Conservation (phyloP, 2,329 filamentous ascomycete genomes). For the Pseudopyricularia cyperi region DNA sequence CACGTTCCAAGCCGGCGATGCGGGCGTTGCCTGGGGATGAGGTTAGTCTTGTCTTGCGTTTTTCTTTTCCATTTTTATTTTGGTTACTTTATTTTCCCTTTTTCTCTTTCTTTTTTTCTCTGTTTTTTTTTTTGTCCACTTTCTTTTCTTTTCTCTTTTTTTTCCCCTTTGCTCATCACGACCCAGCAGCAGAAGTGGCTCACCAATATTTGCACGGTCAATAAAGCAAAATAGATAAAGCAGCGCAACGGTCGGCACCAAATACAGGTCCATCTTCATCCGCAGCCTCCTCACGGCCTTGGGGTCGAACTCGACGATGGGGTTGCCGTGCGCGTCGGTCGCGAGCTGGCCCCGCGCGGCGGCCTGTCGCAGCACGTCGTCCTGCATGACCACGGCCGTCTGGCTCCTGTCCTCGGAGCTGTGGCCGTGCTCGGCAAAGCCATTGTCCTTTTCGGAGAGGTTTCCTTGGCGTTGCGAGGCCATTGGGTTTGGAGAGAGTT, state of each 20-base stretch:
- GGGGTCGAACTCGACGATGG: slow-evolving; percentile 40
- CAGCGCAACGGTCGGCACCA: slow-evolving; percentile 52
- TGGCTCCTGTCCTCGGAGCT: neutral
- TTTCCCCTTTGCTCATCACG: too few relatives aligned
- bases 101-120: too few relatives aligned
- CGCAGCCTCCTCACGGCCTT: slow-evolving; percentile 44
- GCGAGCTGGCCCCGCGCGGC: slow-evolving; percentile 30
- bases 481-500: too few relatives aligned
- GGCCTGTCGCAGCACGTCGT: slow-evolving; percentile 9
- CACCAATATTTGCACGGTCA: slow-evolving; percentile 61
- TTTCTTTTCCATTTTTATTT: too few relatives aligned
- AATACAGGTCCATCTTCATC: slow-evolving; percentile 50
- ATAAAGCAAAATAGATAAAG: slow-evolving; percentile 65
- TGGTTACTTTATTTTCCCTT: too few relatives aligned
- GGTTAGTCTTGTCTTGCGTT: slow-evolving; percentile 1
- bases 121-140: too few relatives aligned
- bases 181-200: too few relatives aligned
- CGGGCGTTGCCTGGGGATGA: slow-evolving; percentile 47
- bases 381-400: neutral
- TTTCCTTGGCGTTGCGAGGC: too few relatives aligned
- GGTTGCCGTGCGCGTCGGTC: slow-evolving; percentile 35
- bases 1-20: slow-evolving; percentile 50
- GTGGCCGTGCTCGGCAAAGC: neutral
- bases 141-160: too few relatives aligned
- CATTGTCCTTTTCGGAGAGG: neutral